Conservation (phyloP, 148 eudicot genomes). For the Vaccinium myrtillus region DNA sequence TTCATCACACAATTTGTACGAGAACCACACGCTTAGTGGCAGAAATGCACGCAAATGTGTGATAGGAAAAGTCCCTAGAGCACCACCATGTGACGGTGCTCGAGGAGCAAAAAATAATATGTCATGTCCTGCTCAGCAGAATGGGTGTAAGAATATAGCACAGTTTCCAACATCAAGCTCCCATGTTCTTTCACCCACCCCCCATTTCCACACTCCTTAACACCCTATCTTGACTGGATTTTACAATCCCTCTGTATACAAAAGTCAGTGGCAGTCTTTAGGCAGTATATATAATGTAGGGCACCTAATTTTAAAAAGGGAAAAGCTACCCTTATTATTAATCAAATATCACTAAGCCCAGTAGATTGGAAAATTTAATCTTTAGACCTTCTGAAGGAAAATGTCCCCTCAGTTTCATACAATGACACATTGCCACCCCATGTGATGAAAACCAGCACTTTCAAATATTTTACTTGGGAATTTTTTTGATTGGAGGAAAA, state of each 20-base stretch:
- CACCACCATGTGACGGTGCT: too few relatives aligned
- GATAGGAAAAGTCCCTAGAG: too few relatives aligned
- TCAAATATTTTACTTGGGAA: constrained; percentile 7
- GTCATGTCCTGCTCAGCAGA: not conserved
- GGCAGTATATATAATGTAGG: not conserved
- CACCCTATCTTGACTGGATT: constrained; percentile 9
- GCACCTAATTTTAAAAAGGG: not conserved
- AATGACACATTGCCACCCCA: not conserved
- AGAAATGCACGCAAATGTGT: too few relatives aligned
- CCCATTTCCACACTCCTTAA: not conserved
- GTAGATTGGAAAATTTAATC: not conserved
- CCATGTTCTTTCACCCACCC: constrained; percentile 15
- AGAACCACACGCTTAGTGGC: too few relatives aligned
- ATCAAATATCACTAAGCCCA: not conserved
- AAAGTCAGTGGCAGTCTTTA: not conserved
- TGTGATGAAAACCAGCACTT: not conserved
- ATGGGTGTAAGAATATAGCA: not conserved
- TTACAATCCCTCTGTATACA: constrained; percentile 12
- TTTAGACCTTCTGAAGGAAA: not conserved
- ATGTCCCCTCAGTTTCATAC: constrained; percentile 21
- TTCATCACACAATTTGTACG: too few relatives aligned
- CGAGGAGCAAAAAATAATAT: too few relatives aligned
- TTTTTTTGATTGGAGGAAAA: constrained; percentile 25
- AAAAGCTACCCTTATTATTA: constrained; percentile 3
- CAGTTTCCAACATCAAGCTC: constrained; percentile 11